Base-by-base conservation (phyloP, 768 basidiomycete species). In the Chlorophyllum brunneum region DNA sequence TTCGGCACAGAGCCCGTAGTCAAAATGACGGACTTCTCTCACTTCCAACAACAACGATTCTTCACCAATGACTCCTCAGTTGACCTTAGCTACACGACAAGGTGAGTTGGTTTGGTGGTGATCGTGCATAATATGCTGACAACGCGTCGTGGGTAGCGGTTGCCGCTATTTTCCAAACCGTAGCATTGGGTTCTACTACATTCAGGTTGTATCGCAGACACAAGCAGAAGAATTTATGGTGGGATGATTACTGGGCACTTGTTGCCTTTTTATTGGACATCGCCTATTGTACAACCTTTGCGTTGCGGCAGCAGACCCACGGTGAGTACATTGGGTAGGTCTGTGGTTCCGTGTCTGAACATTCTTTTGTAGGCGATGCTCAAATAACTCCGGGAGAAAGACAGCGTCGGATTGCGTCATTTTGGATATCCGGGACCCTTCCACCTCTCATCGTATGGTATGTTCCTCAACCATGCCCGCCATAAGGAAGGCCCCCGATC, bases 371-470 rank as follows among this genome's bases (percentile, higher is more conserved):
- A 50, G 48, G 18, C 15, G 27, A 24, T 15, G 20, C 20, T 15
- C 13, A 27, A 10, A 15, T 20, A 5, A 3, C n/a, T 34, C 31
- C 40, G 15, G 22, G 24, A 13, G 50, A 33, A 24, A 23, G 23
- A 23, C 13, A 43, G 20, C 39, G 31, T 22, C 24, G 40, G 11
- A 36, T 51, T 16, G 24, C 42, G 9, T 33, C 41, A 24, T 51
- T 51, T 8, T 51, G 50, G 50, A 23, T 51, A 16, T 16, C 50
- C 7, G 40, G 23, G 11, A 26, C 22, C 2, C 31, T 43, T 24
- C 50, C 50, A 26, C 40, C 41, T 43, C 41, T 51, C 22, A 36
- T 51, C 23, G 41, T 51, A 10, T 51, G 50, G 50, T 51, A 36
- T 4, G 31, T 42, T 4, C 11, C 11, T n/a, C 23, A 2, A 30